phyloP scores from a whole-genome alignment of 1,284 basidiomycete genomes.

The Heterobasidion occidentale region DNA sequence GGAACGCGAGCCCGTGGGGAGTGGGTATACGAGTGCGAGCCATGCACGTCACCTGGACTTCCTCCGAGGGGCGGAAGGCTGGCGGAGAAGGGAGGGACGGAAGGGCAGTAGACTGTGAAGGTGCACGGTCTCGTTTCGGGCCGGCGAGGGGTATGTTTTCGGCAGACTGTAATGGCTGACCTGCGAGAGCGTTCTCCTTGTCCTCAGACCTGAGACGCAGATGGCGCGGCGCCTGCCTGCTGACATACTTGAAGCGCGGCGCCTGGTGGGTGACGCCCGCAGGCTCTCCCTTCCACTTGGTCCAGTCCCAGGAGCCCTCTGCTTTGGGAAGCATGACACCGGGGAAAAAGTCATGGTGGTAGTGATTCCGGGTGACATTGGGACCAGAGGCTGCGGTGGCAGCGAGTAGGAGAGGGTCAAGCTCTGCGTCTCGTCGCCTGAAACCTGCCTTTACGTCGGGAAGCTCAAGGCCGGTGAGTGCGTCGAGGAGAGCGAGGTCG shows the following conservation, averaged over 20 bases:
- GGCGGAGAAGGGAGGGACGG: slow-evolving; percentile 2
- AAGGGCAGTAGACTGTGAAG: slow-evolving; percentile 4
- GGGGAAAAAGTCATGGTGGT: slow-evolving; percentile 64
- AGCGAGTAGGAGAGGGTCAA: slow-evolving; percentile 69
- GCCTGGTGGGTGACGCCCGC: slow-evolving; percentile 24
- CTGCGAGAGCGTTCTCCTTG: slow-evolving; percentile 18
- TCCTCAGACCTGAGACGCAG: slow-evolving; percentile 34
- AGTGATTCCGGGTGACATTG: slow-evolving; percentile 71
- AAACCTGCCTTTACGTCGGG: slow-evolving; percentile 29
- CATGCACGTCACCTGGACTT: slow-evolving; percentile 80
- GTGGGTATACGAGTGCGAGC: slow-evolving; percentile 97
- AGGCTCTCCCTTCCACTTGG: slow-evolving; percentile 39
- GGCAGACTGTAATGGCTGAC: slow-evolving; percentile 14
- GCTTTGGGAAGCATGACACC: slow-evolving; percentile 42
- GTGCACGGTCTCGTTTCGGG: slow-evolving; percentile 11
- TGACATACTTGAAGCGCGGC: slow-evolving; percentile 50
- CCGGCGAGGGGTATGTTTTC: slow-evolving; percentile 19
- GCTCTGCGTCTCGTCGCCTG: slow-evolving; percentile 52
- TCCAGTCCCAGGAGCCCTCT: slow-evolving; percentile 51
- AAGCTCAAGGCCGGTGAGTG: slow-evolving; percentile 39
- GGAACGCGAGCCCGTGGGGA: slow-evolving; percentile 88
- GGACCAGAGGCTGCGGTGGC: slow-evolving; percentile 64
- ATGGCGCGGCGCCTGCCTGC: slow-evolving; percentile 63
- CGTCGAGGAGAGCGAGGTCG: slow-evolving; percentile 42
- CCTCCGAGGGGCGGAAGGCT: slow-evolving; percentile 9